Base-by-base conservation (phyloP, 768 basidiomycete species). In the Coprinopsis sp. region DNA sequence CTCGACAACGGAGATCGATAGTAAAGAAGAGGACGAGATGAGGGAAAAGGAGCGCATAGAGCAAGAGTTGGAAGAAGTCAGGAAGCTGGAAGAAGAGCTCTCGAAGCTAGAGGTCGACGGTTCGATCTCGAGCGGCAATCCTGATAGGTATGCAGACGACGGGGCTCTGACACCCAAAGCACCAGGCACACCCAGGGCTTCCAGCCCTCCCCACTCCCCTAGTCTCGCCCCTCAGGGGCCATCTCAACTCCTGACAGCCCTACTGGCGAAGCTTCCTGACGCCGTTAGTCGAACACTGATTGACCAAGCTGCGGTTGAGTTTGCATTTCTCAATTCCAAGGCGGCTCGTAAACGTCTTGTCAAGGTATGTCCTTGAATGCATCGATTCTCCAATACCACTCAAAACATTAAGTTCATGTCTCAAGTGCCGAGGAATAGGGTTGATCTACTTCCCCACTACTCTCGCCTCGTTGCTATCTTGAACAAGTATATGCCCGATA, bases 261-360 rank as follows among this genome's bases (percentile, higher is more conserved):
- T 99, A 16, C 82, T 99, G 30, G 83, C 87, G 27, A 87, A 93
- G 23, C 74, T 99, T 10, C 89, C 95, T 0, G 95, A 99, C 62
- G 88, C 90, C n/a, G 94, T 89, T 11, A 97, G 92, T 58, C 81
- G 90, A 13, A 76, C 79, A 2, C 64, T 91, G 50, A 88, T 98
- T 47, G 96, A 99, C 61, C 91, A 95, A 65, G 85, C 87, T 23
- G 93, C 93, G 0, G 81, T 97, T 30, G 95, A 99, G 52, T 99
- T 99, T 63, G 91, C 92, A 0, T 91, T 94, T 58, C 71, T 99
- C 47, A 99, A 98, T 60, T 94, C 92, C 33, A 98, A 98, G 63
- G 92, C 95, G 18, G 91, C 94, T 11, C 74, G 96, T 56, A 98
- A 95, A 63, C 70, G 96, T 46, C 75, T 97, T 31, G 74, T 91